Base-by-base conservation (phyloP, 2,329 filamentous ascomycete species). In the Colletotrichum liaoningense region DNA sequence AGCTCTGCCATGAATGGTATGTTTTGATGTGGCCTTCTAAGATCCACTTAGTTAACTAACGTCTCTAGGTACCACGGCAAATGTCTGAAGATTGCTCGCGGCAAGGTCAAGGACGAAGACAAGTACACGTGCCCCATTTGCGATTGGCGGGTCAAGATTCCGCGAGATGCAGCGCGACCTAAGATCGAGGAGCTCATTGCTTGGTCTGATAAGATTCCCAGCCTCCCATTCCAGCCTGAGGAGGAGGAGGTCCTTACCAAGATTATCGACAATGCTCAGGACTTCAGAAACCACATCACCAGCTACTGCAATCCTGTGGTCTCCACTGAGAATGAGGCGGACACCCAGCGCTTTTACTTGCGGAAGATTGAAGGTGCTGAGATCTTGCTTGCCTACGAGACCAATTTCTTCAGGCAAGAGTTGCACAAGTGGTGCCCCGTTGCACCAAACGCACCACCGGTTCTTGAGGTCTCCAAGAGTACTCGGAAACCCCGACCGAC, bases 41-140 rank as follows among this genome's bases (percentile, higher is more conserved):
- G 49, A 77, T 66, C 33, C 46, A 42, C 35, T n/a, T 5, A 14
- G 30, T 60, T 73, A 52, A 72, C 24, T 14, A 1, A 28, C 14
- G 1, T 33, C 9, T 9, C 54, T 33, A 95, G 93, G 94, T 99
- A 99, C 80, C 97, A 99, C 79, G 96, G 97, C 73, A 98, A 98
- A 83, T 99, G 97, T 79, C 88, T 99, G 49, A 99, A 99, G 86
- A 98, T 99, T 79, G 97, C 97, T 3, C 91, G 97, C 63, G 97
- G 97, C 65, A 99, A 98, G 81, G 94, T 99, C 78, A 98, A 98
- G 84, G 97, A 98, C 80, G 96, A 98, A 75, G 97, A 98, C 80
- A 98, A 97, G 81, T 99, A 98, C 81, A 98, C 96, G 1, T 99
- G 97, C 79, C 97, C 97, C 0, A 97, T 99, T 75, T 99, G 97